A percentile compares a stretch with the other conserved stretches of the same genome.
Conservation (phyloP, 495 filamentous ascomycete species). For the Lasiosphaeria ovina region DNA sequence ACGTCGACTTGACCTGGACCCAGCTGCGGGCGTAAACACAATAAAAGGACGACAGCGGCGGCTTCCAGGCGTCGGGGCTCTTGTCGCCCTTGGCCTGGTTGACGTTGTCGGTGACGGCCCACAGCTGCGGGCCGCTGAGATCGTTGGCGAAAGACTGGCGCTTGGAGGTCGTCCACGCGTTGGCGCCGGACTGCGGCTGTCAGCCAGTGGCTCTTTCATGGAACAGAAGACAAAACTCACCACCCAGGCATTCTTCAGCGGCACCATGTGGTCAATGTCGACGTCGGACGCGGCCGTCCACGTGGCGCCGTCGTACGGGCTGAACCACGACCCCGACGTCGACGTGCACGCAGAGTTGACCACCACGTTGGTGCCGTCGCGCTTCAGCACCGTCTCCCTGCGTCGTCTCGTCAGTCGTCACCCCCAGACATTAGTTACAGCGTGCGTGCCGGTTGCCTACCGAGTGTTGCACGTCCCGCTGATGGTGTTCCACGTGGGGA, state of each 20-base stretch:
- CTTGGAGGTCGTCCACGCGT: constrained; percentile 57
- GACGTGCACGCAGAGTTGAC: constrained; percentile 52
- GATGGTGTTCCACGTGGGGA: constrained; percentile 67
- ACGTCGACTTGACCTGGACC: constrained; percentile 68
- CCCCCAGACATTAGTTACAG: background rate
- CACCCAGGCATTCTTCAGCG: constrained; percentile 72
- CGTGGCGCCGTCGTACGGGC: constrained; percentile 65
- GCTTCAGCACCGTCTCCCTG: constrained; percentile 65
- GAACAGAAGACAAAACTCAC: constrained; percentile 29
- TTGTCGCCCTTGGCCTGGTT: constrained; percentile 68
- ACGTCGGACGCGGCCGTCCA: constrained; percentile 66
- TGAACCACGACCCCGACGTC: constrained; percentile 60
- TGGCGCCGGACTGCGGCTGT: constrained; percentile 46
- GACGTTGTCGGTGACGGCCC: constrained; percentile 72
- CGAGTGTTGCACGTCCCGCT: constrained; percentile 58
- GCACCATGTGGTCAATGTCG: constrained; percentile 76
- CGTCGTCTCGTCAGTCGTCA: constrained; percentile 8
- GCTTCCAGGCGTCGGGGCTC: constrained; percentile 72
- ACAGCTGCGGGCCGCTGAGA: constrained; percentile 63
- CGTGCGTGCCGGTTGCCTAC: constrained; percentile 9
- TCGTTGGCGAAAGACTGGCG: constrained; percentile 72
- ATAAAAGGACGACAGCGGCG: constrained; percentile 61
- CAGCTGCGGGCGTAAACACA: constrained; percentile 74
- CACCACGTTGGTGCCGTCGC: constrained; percentile 61
- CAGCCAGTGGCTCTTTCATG: background rate